phyloP scores from a whole-genome alignment of 177 flowering plant species.

The Tripterygium wilfordii region DNA sequence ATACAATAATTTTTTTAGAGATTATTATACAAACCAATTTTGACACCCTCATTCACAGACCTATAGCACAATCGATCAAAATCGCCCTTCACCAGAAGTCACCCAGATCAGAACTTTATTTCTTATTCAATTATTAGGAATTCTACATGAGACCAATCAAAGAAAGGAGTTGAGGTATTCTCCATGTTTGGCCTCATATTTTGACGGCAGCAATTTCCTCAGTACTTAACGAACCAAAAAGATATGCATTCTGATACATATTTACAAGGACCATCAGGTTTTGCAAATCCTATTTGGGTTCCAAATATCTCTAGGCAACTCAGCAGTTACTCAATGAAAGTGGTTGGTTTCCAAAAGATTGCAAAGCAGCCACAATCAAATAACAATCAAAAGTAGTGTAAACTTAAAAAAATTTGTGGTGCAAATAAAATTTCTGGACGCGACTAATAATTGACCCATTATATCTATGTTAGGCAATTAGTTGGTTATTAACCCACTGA shows the following conservation, averaged over 20 bases:
- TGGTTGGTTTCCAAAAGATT: slow-evolving; percentile 35
- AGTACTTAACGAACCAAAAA: slow-evolving; percentile 14
- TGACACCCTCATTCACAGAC: too few relatives aligned
- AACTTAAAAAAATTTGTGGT: slow-evolving; percentile 12
- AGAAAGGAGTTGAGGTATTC: slow-evolving; percentile 14
- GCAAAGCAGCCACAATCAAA: slow-evolving; percentile 20
- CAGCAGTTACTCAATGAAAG: slow-evolving; percentile 55
- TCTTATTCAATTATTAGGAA: too few relatives aligned
- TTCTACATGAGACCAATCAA: slow-evolving; percentile 15
- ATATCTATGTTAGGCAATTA: too few relatives aligned
- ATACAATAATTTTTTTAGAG: too few relatives aligned
- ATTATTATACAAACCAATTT: too few relatives aligned
- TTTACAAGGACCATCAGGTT: slow-evolving; percentile 14
- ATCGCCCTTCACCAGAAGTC: too few relatives aligned
- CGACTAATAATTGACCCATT: too few relatives aligned
- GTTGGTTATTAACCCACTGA: too few relatives aligned
- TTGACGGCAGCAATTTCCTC: slow-evolving; percentile 13
- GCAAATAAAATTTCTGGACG: too few relatives aligned
- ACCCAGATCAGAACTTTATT: too few relatives aligned
- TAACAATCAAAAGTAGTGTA: slow-evolving; percentile 21
- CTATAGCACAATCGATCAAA: too few relatives aligned
- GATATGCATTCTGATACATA: slow-evolving; percentile 14
- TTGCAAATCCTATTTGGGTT: slow-evolving; percentile 15
- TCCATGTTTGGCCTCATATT: slow-evolving; percentile 12
- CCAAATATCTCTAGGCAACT: slow-evolving; percentile 39